These are phyloP conservation scores for Polytrichum commune DNA, from an alignment of 225 moss, liverwort and hornwort genomes.

Conservation along the genomic window DNA sequence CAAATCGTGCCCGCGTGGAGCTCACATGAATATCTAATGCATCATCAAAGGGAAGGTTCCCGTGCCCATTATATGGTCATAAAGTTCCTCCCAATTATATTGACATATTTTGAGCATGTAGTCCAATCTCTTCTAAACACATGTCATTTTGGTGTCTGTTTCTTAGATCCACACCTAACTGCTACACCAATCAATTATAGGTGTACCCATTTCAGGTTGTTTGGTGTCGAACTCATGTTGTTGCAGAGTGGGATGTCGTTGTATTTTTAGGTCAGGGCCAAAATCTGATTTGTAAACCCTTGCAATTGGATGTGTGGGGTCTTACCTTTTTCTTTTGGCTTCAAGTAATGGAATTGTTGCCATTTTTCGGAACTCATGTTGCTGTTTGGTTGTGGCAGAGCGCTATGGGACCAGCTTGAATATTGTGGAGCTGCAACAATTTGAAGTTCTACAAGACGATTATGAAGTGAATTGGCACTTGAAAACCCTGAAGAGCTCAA, in stretches of 20 bases:
- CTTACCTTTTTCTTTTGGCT: background rate
- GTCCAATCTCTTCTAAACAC: too few species aligned
- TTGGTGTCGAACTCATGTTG: background rate
- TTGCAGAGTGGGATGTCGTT: conserved; percentile 37
- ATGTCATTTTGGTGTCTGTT: too few species aligned
- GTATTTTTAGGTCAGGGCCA: conserved; percentile 47
- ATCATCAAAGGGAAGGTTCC: too few species aligned
- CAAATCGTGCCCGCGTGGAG: too few species aligned
- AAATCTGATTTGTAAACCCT: background rate
- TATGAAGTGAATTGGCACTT: conserved; percentile 73
- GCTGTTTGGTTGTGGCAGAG: conserved; percentile 26
- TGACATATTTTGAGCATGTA: background rate
- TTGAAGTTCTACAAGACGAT: conserved; percentile 57
- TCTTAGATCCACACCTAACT: too few species aligned
- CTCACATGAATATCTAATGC: too few species aligned
- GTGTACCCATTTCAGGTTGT: too few species aligned
- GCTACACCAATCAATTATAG: too few species aligned
- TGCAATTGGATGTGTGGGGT: background rate
- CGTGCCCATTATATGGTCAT: too few species aligned
- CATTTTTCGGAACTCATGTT: background rate
- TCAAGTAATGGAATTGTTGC: background rate
- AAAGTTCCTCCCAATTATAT: too few species aligned
- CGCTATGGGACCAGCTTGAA: conserved; percentile 61
- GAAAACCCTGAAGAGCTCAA: conserved; percentile 47
- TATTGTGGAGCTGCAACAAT: conserved; percentile 56